These are phyloP conservation scores for Closterium sp. DNA, from an alignment of 139 green algal species.

Conservation along the genomic window DNA sequence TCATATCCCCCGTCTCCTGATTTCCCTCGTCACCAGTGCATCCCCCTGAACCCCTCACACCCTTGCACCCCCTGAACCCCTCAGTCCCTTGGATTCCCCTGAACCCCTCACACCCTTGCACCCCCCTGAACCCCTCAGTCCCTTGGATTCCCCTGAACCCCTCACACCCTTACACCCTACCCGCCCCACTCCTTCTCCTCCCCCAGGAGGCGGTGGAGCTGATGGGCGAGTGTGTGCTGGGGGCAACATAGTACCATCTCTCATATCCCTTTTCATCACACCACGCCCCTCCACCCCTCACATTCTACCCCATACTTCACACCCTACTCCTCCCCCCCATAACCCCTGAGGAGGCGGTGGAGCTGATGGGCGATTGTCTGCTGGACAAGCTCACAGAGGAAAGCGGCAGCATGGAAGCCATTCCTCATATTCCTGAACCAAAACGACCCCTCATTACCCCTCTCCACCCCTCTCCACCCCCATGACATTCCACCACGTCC, in stretches of 20 bases:
- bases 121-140: no score
- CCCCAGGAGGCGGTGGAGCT: no score
- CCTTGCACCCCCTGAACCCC: no score
- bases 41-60: no score
- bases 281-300: no score
- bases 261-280: not conserved
- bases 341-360: not conserved
- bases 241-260: slow-evolving; percentile 9
- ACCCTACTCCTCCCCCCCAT: not conserved
- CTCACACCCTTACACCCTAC: not conserved
- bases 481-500: not conserved
- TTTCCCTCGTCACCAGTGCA: not conserved
- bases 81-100: no score
- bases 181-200: not conserved
- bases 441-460: no score
- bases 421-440: no score
- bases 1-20: no score
- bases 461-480: no score
- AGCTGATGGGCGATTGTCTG: not conserved
- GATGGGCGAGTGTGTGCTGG: slow-evolving; percentile 51
- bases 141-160: no score
- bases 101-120: no score
- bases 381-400: slow-evolving; percentile 33
- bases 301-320: not conserved
- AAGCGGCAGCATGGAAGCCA: slow-evolving; percentile 5